Conservation (phyloP, 169 alveolate genomes). For the Cryptosporidium baileyi region DNA sequence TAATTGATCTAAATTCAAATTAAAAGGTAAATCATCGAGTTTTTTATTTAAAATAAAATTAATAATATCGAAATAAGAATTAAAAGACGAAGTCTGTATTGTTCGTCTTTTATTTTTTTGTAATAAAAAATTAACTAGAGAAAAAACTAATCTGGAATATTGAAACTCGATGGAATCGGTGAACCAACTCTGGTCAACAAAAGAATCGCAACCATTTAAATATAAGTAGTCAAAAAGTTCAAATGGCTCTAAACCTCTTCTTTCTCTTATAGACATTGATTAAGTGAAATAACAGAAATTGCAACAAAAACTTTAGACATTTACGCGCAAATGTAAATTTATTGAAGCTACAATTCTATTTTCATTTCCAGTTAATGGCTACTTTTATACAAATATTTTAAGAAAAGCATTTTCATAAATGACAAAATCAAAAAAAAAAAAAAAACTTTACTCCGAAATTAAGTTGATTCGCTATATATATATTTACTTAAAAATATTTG, state of each 20-base stretch:
- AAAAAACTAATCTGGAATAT: conserved; percentile 29
- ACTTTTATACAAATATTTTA: too few species aligned
- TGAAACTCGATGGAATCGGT: background rate
- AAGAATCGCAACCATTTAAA: background rate
- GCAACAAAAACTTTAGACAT: too few species aligned
- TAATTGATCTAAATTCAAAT: background rate
- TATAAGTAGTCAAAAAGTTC: conserved; percentile 15
- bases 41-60: background rate
- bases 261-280: background rate
- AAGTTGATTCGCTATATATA: too few species aligned
- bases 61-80: background rate
- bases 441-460: too few species aligned
- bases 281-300: too few species aligned
- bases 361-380: too few species aligned
- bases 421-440: too few species aligned
- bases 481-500: too few species aligned
- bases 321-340: too few species aligned
- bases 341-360: too few species aligned
- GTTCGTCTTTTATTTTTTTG: background rate
- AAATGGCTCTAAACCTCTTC: background rate
- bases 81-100: background rate
- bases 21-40: too few species aligned
- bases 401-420: too few species aligned
- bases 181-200: background rate
- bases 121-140: background rate